Evolutionary conservation across 2,329 filamentous ascomycete species (phyloP).

Genomic region (Aspergillus fijiensis): DNA sequence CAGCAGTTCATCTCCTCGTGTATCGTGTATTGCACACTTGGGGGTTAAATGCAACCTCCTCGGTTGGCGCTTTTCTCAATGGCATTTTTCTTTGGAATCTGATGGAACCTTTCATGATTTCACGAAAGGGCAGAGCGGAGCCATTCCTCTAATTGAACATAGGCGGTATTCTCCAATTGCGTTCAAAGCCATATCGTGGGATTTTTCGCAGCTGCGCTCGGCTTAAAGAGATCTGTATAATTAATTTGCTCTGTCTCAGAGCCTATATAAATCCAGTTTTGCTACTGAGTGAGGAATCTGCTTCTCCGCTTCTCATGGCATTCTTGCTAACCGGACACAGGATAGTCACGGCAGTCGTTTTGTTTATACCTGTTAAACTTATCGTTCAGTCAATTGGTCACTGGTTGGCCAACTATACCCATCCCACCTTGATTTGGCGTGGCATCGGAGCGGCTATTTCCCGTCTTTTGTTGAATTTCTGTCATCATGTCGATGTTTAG

Average conservation of each 20-base stretch:
- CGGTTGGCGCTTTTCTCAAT: slow-evolving; percentile 26
- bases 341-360: neutral
- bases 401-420: slow-evolving; percentile 1
- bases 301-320: neutral
- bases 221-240: neutral
- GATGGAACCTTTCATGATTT: slow-evolving; percentile 26
- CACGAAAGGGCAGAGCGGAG: neutral
- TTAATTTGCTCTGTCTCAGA: neutral
- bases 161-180: slow-evolving; percentile 7
- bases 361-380: neutral
- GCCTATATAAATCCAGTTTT: neutral
- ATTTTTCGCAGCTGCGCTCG: neutral
- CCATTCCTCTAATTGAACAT: slow-evolving; percentile 12
- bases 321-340: neutral
- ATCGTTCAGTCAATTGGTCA: slow-evolving; percentile 1
- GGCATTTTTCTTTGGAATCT: slow-evolving; percentile 32
- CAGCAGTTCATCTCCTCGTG: neutral
- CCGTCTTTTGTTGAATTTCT: neutral
- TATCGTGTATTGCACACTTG: neutral
- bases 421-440: neutral
- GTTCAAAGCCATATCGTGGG: neutral
- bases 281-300: neutral
- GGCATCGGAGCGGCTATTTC: neutral
- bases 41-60: neutral
- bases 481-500: slow-evolving; percentile 42